These are phyloP conservation scores for Mesembryanthemum crystallinum DNA, from an alignment of 148 eudicot genomes.

Conservation along the genomic window DNA sequence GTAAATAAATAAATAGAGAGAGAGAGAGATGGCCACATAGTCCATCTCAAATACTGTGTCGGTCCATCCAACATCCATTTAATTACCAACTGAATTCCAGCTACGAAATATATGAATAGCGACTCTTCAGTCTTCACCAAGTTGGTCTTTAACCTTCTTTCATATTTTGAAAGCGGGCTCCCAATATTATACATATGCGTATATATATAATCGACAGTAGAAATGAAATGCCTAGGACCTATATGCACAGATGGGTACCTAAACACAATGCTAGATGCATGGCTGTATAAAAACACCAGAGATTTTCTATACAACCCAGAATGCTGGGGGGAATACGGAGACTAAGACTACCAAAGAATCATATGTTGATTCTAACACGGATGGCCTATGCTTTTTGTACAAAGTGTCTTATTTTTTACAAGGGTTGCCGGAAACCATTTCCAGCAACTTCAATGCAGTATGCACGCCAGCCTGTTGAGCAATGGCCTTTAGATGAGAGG, in stretches of 20 bases:
- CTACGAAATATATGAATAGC: background rate
- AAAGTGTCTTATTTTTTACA: constrained; percentile 31
- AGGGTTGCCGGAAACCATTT: constrained; percentile 58
- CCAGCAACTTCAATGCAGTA: constrained; percentile 48
- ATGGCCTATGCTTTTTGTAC: constrained; percentile 44
- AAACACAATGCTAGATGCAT: constrained; percentile 33
- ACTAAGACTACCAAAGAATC: constrained; percentile 54
- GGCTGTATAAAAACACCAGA: constrained; percentile 41
- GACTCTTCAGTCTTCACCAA: background rate
- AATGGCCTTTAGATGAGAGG: constrained; percentile 35
- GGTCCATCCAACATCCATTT: too few species aligned
- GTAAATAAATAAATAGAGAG: too few species aligned
- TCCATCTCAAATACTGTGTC: too few species aligned
- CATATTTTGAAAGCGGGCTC: constrained; percentile 43
- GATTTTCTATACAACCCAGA: constrained; percentile 54
- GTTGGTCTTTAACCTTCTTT: constrained; percentile 31
- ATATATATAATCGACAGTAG: constrained; percentile 20
- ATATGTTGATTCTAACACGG: constrained; percentile 69
- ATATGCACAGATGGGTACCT: constrained; percentile 29
- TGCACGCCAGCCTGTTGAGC: constrained; percentile 47
- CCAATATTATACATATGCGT: constrained; percentile 21
- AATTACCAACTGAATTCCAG: background rate
- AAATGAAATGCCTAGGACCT: constrained; percentile 26
- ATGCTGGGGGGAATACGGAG: constrained; percentile 41
- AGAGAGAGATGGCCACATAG: too few species aligned